Percentiles rank a stretch among this genome's conserved stretches.
These are phyloP conservation scores for Peniophora sp. DNA, from an alignment of 1,284 basidiomycete genomes.

Conservation along the genomic window DNA sequence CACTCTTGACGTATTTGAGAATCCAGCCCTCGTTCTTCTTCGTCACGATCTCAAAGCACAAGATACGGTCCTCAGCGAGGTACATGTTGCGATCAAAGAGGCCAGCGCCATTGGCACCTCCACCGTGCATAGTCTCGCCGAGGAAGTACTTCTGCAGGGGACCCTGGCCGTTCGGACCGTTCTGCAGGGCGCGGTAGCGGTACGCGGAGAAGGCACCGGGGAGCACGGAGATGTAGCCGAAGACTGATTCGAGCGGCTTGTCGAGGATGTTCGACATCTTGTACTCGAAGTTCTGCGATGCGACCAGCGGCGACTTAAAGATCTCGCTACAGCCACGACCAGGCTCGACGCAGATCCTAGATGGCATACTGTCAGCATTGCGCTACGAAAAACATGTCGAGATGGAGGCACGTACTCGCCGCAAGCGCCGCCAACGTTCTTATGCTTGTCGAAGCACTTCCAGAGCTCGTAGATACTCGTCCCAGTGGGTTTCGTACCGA, in stretches of 20 bases:
- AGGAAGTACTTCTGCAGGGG: conserved; percentile 89
- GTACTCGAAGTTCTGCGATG: conserved; percentile 90
- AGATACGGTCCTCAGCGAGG: conserved; percentile 88
- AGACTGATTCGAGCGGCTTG: conserved; percentile 87
- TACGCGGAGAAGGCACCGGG: conserved; percentile 92
- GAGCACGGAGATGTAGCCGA: conserved; percentile 86
- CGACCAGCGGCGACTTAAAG: conserved; percentile 80
- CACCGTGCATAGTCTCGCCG: conserved; percentile 83
- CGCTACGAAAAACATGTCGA: neutral
- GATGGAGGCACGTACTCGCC: conserved; percentile 63
- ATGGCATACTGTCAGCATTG: neutral
- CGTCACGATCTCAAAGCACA: conserved; percentile 97
- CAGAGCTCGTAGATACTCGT: conserved; percentile 94
- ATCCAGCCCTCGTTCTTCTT: conserved; percentile 81
- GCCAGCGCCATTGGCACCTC: conserved; percentile 48
- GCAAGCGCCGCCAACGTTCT: conserved; percentile 90
- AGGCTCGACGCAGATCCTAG: conserved; percentile 77
- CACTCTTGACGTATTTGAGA: conserved; percentile 88
- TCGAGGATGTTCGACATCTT: conserved; percentile 93
- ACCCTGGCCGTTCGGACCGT: conserved; percentile 76
- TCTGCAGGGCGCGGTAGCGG: conserved; percentile 78
- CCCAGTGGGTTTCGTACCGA: conserved; percentile 89
- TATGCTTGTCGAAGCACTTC: conserved; percentile 91
- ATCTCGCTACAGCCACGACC: conserved; percentile 76
- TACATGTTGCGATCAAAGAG: conserved; percentile 90